Evolutionary conservation across 2,329 filamentous ascomycete species (phyloP).

Genomic region (Aspergillus fumigatiaffinis): DNA sequence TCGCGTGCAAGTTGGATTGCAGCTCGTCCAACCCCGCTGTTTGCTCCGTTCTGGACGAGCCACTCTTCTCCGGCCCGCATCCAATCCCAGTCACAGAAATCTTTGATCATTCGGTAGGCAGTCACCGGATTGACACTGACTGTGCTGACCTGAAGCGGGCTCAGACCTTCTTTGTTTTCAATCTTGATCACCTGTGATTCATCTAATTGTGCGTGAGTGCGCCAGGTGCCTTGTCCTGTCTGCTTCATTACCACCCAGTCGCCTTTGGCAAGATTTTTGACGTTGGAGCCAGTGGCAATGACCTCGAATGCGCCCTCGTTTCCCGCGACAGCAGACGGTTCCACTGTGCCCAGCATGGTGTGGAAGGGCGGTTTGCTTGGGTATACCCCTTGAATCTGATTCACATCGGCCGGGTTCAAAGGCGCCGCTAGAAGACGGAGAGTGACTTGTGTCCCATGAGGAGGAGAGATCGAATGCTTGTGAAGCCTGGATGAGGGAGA

Average conservation of each 20-base stretch:
- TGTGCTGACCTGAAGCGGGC: constrained; percentile 74
- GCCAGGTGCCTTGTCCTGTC: constrained; percentile 87
- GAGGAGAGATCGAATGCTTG: constrained; percentile 47
- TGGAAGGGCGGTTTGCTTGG: constrained; percentile 77
- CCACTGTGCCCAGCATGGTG: constrained; percentile 68
- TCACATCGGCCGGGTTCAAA: constrained; percentile 96
- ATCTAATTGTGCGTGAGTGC: constrained; percentile 75
- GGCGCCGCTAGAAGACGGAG: constrained; percentile 85
- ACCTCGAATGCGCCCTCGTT: constrained; percentile 96
- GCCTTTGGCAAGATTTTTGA: constrained; percentile 63
- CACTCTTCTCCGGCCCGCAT: constrained; percentile 67
- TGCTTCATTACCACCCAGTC: constrained; percentile 91
- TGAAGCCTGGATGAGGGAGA: constrained; percentile 33
- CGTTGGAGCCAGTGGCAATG: constrained; percentile 61
- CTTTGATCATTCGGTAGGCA: constrained; percentile 86
- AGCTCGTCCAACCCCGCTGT: constrained; percentile 84
- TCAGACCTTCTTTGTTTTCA: constrained; percentile 65
- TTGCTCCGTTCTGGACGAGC: constrained; percentile 97
- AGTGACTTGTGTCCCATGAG: constrained; percentile 62
- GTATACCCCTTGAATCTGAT: constrained; percentile 96
- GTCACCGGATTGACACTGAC: constrained; percentile 91
- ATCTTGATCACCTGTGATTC: constrained; percentile 64
- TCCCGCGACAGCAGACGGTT: constrained; percentile 60
- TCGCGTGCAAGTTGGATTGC: constrained; percentile 81
- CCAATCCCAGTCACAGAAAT: constrained; percentile 61